A percentile compares a stretch with the other conserved stretches of the same genome.
phyloP scores from a whole-genome alignment of 2,329 filamentous ascomycete species.

The Thielaviopsis punctulata region DNA sequence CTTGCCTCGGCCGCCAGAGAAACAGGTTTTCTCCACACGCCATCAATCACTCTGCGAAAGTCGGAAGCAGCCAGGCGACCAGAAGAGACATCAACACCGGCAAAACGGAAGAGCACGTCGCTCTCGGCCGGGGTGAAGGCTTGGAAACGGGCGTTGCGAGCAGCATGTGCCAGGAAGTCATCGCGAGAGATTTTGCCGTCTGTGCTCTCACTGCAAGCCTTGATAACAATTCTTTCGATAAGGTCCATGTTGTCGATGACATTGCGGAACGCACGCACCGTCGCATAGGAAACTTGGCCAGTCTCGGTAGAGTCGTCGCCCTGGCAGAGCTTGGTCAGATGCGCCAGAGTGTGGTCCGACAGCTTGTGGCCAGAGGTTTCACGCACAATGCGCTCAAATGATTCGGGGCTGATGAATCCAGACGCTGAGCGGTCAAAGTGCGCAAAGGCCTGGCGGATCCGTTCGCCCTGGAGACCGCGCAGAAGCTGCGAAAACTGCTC shows the following conservation, averaged over 20 bases:
- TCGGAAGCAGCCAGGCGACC: slow-evolving; percentile 67
- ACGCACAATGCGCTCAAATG: slow-evolving; percentile 92
- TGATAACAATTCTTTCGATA: slow-evolving; percentile 81
- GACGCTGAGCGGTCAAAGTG: slow-evolving; percentile 79
- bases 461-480: slow-evolving; percentile 85
- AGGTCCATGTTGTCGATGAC: slow-evolving; percentile 96
- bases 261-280: slow-evolving; percentile 95
- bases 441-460: slow-evolving; percentile 88
- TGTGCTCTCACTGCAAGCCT: slow-evolving; percentile 62
- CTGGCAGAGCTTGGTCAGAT: slow-evolving; percentile 86
- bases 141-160: slow-evolving; percentile 80
- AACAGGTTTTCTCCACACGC: slow-evolving; percentile 60
- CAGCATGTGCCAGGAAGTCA: slow-evolving; percentile 89
- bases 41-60: slow-evolving; percentile 88
- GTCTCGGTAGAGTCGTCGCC: slow-evolving; percentile 39
- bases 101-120: slow-evolving; percentile 97
- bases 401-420: slow-evolving; percentile 85
- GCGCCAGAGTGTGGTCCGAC: slow-evolving; percentile 83
- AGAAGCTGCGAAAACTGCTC: slow-evolving; percentile 97
- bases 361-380: slow-evolving; percentile 92
- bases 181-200: slow-evolving; percentile 89
- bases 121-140: slow-evolving; percentile 97
- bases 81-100: slow-evolving; percentile 75
- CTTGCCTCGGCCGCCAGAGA: slow-evolving; percentile 19
- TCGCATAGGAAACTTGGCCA: slow-evolving; percentile 93